A percentile compares a stretch with the other conserved stretches of the same genome.
Evolutionary conservation across 139 green algal genomes (phyloP).

Genomic region (Chlamydomonas sp.): DNA sequence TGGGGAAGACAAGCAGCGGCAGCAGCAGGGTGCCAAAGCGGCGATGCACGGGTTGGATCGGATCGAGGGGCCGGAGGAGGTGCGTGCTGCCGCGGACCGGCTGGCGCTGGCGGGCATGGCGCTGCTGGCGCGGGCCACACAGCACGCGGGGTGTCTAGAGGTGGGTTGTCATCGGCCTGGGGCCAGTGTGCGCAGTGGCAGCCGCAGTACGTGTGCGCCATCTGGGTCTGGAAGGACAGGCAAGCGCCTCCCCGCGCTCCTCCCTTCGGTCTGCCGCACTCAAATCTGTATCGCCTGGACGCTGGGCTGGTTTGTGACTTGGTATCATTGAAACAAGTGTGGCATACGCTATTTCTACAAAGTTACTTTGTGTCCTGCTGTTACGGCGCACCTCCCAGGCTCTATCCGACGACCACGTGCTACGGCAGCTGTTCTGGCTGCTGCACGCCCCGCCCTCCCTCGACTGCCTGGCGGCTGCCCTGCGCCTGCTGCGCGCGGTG

Average conservation of each 20-base stretch:
- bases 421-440: slow-evolving; percentile 70
- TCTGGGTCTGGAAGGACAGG: too few species aligned
- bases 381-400: slow-evolving; percentile 21
- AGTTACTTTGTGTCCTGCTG: not conserved
- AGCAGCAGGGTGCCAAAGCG: not conserved
- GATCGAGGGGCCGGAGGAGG: not conserved
- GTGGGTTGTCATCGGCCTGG: not conserved
- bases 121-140: slow-evolving; percentile 67
- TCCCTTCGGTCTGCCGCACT: too few species aligned
- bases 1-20: too few species aligned
- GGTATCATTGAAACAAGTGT: not conserved
- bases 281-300: too few species aligned
- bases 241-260: too few species aligned
- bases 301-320: too few species aligned
- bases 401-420: slow-evolving; percentile 61
- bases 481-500: slow-evolving; percentile 76
- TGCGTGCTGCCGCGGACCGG: not conserved
- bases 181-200: not conserved
- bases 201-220: not conserved
- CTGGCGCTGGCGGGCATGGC: slow-evolving; percentile 22
- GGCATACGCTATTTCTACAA: not conserved
- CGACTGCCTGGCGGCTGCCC: slow-evolving; percentile 49
- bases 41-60: too few species aligned
- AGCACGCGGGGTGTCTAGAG: slow-evolving; percentile 74
- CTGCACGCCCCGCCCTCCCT: slow-evolving; percentile 61